Evolutionary conservation across 2,329 filamentous ascomycete genomes (phyloP).

Genomic region (Fusarium mangiferae): DNA sequence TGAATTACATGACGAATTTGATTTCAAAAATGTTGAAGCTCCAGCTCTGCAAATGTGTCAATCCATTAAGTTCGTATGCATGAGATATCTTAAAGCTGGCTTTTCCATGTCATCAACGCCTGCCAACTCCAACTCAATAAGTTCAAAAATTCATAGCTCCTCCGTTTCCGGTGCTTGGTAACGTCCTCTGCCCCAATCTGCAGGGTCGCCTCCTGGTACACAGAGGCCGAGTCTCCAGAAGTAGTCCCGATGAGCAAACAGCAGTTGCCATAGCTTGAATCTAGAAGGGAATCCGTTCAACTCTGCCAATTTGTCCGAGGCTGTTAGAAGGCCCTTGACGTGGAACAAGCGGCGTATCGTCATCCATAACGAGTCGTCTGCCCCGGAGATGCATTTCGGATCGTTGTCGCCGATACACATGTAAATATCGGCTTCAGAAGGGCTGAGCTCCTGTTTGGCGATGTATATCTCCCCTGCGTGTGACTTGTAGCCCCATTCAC

Average conservation of each 20-base stretch:
- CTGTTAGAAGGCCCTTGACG: constrained; percentile 37
- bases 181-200: constrained; percentile 69
- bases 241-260: constrained; percentile 95
- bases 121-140: neutral
- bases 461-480: constrained; percentile 93
- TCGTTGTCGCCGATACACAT: constrained; percentile 80
- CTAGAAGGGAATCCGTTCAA: constrained; percentile 64
- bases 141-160: constrained; percentile 49
- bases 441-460: constrained; percentile 74
- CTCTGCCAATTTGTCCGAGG: constrained; percentile 31
- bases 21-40: neutral
- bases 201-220: constrained; percentile 80
- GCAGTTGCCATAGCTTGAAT: constrained; percentile 87
- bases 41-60: neutral
- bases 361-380: constrained; percentile 52
- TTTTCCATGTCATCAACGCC: constrained; percentile 11
- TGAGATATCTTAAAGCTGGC: neutral
- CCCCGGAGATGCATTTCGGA: constrained; percentile 74
- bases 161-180: constrained; percentile 54
- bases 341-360: constrained; percentile 41
- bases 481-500: constrained; percentile 87
- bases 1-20: neutral
- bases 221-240: constrained; percentile 95
- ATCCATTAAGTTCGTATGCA: neutral
- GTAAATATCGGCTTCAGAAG: constrained; percentile 73